Percentiles rank a stretch among this genome's conserved stretches.
phyloP scores from a whole-genome alignment of 208 protist species.

The Wallacemonas sp. region DNA sequence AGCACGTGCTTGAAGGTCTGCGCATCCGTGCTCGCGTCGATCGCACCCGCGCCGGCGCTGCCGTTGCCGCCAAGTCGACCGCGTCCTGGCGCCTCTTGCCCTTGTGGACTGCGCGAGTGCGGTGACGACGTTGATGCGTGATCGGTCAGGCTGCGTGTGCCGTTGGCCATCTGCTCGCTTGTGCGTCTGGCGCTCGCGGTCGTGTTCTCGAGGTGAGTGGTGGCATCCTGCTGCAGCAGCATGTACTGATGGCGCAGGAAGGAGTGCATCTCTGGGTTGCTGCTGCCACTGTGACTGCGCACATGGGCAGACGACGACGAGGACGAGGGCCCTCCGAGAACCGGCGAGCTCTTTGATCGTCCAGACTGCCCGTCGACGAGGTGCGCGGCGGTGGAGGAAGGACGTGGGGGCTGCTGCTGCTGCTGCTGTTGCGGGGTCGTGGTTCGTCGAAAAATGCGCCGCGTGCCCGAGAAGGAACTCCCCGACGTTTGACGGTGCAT shows the following conservation, averaged over 20 bases:
- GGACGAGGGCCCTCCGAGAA: too few relatives aligned
- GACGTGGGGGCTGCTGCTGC: too few relatives aligned
- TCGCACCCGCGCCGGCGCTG: not conserved
- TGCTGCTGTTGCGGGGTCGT: not conserved
- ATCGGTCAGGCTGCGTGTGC: not conserved
- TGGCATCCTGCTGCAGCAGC: slow-evolving; percentile 35
- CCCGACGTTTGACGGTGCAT: not conserved
- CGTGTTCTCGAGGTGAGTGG: not conserved
- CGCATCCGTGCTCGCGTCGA: slow-evolving; percentile 2
- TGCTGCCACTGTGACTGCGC: not conserved
- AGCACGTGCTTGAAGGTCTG: slow-evolving; percentile 26
- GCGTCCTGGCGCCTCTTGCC: not conserved
- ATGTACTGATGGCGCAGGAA: slow-evolving; percentile 45
- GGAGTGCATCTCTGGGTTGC: slow-evolving; percentile 27
- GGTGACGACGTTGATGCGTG: too few relatives aligned
- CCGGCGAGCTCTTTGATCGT: too few relatives aligned
- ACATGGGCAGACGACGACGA: too few relatives aligned
- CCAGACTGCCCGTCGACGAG: too few relatives aligned
- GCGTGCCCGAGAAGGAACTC: slow-evolving; percentile 8
- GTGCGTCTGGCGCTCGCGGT: slow-evolving; percentile 1
- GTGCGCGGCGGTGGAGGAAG: too few relatives aligned
- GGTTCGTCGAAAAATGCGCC: slow-evolving; percentile 6
- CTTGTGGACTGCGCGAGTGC: not conserved
- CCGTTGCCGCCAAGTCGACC: not conserved
- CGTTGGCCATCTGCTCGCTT: not conserved